phyloP scores from a whole-genome alignment of 1,284 basidiomycete species.

The Cryptococcus jaspeensis region DNA sequence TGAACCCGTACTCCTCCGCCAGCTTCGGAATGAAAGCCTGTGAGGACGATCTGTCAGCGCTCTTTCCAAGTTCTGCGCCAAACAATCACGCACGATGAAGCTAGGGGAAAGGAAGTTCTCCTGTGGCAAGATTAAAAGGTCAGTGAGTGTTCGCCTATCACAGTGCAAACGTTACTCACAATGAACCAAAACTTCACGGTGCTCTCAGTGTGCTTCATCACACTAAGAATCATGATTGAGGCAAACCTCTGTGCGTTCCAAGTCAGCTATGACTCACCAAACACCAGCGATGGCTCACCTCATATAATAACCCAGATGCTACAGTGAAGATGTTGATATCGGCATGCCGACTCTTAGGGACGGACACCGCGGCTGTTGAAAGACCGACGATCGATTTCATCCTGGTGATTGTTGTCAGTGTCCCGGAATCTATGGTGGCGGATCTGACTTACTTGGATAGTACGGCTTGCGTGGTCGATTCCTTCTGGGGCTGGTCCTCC shows the following conservation, averaged over 20 bases:
- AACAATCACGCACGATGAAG: conserved; percentile 67
- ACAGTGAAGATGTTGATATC: conserved; percentile 99
- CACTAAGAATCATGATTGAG: conserved; percentile 96
- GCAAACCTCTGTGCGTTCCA: conserved; percentile 71
- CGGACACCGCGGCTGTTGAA: conserved; percentile 14
- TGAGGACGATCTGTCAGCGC: background rate
- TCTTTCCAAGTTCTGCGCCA: conserved; percentile 1
- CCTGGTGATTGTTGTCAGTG: conserved; percentile 18
- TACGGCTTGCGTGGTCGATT: conserved; percentile 11
- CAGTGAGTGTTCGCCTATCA: background rate
- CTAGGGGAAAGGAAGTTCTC: conserved; percentile 97
- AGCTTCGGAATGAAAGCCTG: conserved; percentile 93
- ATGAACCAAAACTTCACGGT: conserved; percentile 99
- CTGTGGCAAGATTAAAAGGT: conserved; percentile 14
- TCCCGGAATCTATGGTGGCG: background rate
- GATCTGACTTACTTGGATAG: conserved; percentile 28
- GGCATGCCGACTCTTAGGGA: conserved; percentile 54
- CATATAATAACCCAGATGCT: conserved; percentile 92
- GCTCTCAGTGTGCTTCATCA: conserved; percentile 86
- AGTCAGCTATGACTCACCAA: background rate
- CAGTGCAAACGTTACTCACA: conserved; percentile 43
- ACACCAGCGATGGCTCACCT: conserved; percentile 57
- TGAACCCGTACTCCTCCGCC: conserved; percentile 83
- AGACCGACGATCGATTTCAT: conserved; percentile 44
- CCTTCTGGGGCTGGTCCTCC: conserved; percentile 39